These are phyloP conservation scores for Colletotrichum coccodes DNA, from an alignment of 2,329 filamentous ascomycete species.

Conservation along the genomic window DNA sequence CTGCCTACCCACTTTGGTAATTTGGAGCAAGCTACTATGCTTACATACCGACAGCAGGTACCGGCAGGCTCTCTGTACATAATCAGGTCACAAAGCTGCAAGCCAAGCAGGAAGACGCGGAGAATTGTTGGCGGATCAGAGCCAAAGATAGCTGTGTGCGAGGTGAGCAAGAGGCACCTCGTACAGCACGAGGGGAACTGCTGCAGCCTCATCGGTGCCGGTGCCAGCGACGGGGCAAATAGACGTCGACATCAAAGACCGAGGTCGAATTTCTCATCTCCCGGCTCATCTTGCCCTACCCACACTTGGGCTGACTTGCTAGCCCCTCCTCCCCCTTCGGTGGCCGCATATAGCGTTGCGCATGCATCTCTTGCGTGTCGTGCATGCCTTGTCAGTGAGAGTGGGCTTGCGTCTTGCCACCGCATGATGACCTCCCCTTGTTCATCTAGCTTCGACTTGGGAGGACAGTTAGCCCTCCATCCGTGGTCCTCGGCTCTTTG, in stretches of 20 bases:
- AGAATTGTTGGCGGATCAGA: background rate
- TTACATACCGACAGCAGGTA: background rate
- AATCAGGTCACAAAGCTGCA: conserved; percentile 12
- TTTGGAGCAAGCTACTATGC: background rate
- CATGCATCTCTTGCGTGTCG: background rate
- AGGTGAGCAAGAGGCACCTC: background rate
- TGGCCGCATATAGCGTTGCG: background rate
- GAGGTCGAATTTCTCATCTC: background rate
- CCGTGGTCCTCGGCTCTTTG: background rate
- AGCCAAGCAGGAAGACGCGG: conserved; percentile 1
- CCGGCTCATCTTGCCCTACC: background rate
- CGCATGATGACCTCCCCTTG: background rate
- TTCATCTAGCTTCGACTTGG: background rate
- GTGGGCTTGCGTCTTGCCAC: background rate
- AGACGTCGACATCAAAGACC: background rate
- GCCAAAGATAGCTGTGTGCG: background rate
- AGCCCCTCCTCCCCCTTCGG: background rate
- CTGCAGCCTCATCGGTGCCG: background rate
- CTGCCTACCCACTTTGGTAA: conserved; percentile 1
- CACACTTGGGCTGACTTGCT: background rate
- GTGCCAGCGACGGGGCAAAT: background rate
- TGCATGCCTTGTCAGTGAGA: background rate
- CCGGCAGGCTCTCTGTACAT: background rate
- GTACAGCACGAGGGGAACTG: background rate
- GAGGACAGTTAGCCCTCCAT: background rate